These are phyloP conservation scores for Zhuliangozyma parablackwelliae DNA, from an alignment of 1,139 yeast genomes.

Conservation along the genomic window DNA sequence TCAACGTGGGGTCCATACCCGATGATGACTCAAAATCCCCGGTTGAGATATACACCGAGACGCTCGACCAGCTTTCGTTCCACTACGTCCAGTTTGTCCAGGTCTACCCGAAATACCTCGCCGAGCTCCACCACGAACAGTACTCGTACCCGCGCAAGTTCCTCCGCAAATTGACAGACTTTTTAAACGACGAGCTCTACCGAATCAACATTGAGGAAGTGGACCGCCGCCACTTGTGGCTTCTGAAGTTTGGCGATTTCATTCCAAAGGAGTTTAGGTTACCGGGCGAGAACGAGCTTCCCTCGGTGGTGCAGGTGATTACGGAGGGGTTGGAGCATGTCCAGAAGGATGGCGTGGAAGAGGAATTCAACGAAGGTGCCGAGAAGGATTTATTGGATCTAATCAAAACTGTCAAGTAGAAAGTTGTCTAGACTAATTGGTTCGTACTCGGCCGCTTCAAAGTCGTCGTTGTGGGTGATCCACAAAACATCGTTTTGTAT, in stretches of 20 bases:
- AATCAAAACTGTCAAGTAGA: slow-evolving; percentile 13
- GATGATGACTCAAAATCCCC: slow-evolving; percentile 13
- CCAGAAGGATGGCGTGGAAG: slow-evolving; percentile 17
- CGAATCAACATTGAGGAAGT: slow-evolving; percentile 33
- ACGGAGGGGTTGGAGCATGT: slow-evolving; percentile 41
- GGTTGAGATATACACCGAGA: slow-evolving; percentile 19
- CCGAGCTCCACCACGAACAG: slow-evolving; percentile 39
- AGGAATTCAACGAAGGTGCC: slow-evolving; percentile 12
- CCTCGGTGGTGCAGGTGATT: slow-evolving; percentile 37
- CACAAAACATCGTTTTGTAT: slow-evolving; percentile 34
- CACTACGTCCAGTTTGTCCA: slow-evolving; percentile 35
- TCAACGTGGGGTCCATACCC: slow-evolving; percentile 12
- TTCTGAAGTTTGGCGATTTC: slow-evolving; percentile 36
- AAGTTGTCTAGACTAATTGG: slow-evolving; percentile 22
- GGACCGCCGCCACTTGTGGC: slow-evolving; percentile 35
- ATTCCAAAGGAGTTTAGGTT: slow-evolving; percentile 39
- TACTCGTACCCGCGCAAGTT: slow-evolving; percentile 38
- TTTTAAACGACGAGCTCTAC: slow-evolving; percentile 31
- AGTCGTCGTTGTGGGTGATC: slow-evolving; percentile 11
- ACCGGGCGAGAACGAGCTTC: slow-evolving; percentile 38
- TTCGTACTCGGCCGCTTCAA: slow-evolving; percentile 11
- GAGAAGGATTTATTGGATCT: slow-evolving; percentile 23
- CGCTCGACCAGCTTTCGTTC: slow-evolving; percentile 27
- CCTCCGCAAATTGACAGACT: slow-evolving; percentile 25
- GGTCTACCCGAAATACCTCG: slow-evolving; percentile 34